Evolutionary conservation across 805 yeast species (phyloP).

Genomic region (Yamadazyma kitorensis): DNA sequence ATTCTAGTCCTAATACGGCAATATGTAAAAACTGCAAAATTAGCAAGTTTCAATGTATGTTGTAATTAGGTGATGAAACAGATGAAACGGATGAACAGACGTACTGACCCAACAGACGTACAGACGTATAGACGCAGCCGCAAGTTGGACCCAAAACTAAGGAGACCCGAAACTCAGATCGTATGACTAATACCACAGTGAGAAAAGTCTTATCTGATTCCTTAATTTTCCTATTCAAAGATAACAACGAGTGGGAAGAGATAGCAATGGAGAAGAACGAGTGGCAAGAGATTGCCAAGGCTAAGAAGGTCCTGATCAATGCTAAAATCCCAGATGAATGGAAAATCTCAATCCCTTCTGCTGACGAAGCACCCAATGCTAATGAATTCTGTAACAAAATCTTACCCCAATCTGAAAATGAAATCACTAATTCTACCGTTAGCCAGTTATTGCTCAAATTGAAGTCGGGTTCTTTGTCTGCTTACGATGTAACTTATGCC

Average conservation of each 20-base stretch:
- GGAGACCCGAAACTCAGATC: no score
- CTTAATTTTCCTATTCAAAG: no score
- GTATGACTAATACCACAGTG: no score
- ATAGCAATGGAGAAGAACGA: background rate
- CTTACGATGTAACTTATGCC: constrained; percentile 50
- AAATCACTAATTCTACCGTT: constrained; percentile 10
- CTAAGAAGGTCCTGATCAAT: constrained; percentile 1
- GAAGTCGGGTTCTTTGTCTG: constrained; percentile 14
- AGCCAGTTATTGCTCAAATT: constrained; percentile 1
- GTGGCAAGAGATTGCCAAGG: constrained; percentile 3
- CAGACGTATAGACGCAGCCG: no score
- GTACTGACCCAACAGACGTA: no score
- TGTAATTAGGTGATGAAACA: no score
- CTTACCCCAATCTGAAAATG: constrained; percentile 9
- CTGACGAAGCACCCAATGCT: constrained; percentile 6
- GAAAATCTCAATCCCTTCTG: constrained; percentile 2
- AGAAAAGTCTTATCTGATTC: no score
- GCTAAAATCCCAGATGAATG: constrained; percentile 6
- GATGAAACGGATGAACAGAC: no score
- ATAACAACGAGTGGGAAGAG: background rate
- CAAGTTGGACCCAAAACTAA: no score
- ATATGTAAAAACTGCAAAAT: no score
- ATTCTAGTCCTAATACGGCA: no score
- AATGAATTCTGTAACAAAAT: constrained; percentile 7
- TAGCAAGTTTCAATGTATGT: no score